Evolutionary conservation across 805 yeast genomes (phyloP).

Genomic region (Yamadazyma nakazawae): DNA sequence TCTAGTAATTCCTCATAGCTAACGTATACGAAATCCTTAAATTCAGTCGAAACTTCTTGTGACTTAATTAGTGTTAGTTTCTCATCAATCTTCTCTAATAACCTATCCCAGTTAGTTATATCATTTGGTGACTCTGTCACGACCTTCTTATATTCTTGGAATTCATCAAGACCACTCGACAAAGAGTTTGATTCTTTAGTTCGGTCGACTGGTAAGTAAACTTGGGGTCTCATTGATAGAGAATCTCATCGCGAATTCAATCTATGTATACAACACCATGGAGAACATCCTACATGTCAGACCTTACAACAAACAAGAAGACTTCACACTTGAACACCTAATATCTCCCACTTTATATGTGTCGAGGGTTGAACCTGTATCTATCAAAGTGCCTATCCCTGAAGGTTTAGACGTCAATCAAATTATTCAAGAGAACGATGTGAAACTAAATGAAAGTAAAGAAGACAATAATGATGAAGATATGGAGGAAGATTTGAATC

Average conservation of each 20-base stretch:
- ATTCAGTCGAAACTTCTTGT: slow-evolving; percentile 13
- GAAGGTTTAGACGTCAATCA: slow-evolving; percentile 14
- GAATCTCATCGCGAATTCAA: slow-evolving; percentile 6
- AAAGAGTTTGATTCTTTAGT: not conserved
- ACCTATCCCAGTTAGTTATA: slow-evolving; percentile 36
- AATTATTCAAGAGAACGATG: slow-evolving; percentile 13
- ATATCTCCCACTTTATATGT: slow-evolving; percentile 2
- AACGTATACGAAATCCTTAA: slow-evolving; percentile 17
- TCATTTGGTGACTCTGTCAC: slow-evolving; percentile 24
- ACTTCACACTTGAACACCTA: not conserved
- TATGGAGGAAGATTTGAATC: slow-evolving; percentile 3
- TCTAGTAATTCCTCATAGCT: slow-evolving; percentile 36
- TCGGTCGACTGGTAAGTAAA: slow-evolving; percentile 1
- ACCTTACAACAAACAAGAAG: slow-evolving; percentile 7
- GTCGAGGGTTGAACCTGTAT: slow-evolving; percentile 5
- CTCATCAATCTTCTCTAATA: slow-evolving; percentile 29
- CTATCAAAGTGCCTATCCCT: slow-evolving; percentile 16
- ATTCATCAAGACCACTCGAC: slow-evolving; percentile 8
- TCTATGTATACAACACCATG: not conserved
- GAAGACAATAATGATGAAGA: slow-evolving; percentile 17
- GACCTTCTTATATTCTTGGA: slow-evolving; percentile 3
- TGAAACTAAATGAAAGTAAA: slow-evolving; percentile 8
- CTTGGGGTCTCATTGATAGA: not conserved
- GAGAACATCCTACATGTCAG: slow-evolving; percentile 3
- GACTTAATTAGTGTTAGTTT: slow-evolving; percentile 16